These are phyloP conservation scores for Hericium rajendrae DNA, from an alignment of 768 basidiomycete species.

Conservation along the genomic window DNA sequence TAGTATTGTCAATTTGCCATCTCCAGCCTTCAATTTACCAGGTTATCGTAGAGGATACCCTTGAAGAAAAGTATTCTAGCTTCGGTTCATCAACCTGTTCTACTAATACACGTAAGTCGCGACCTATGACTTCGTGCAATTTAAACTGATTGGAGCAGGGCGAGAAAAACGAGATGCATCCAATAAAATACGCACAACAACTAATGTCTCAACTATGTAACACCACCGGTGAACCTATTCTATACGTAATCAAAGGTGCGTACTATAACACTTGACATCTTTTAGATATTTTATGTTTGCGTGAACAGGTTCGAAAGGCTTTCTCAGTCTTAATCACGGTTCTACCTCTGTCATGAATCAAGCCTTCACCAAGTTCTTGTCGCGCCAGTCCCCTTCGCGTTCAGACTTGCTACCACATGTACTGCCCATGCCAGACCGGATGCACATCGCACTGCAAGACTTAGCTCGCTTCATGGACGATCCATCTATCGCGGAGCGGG, in stretches of 20 bases:
- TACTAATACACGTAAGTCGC: conserved; percentile 5
- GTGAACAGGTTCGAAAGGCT: conserved; percentile 42
- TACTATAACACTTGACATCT: not conserved
- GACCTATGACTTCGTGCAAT: not conserved
- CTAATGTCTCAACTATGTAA: not conserved
- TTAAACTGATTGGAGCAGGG: not conserved
- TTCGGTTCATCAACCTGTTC: conserved; percentile 2
- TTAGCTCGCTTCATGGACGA: conserved; percentile 44
- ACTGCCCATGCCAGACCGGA: conserved; percentile 34
- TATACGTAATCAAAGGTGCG: conserved; percentile 4
- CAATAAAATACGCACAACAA: conserved; percentile 3
- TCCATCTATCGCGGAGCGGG: conserved; percentile 35
- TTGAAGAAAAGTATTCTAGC: conserved; percentile 35
- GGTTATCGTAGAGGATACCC: conserved; percentile 41
- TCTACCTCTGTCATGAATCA: conserved; percentile 56
- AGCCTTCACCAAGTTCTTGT: conserved; percentile 52
- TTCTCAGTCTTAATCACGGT: conserved; percentile 44
- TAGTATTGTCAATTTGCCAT: conserved; percentile 15
- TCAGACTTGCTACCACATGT: conserved; percentile 37
- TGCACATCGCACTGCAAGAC: conserved; percentile 41
- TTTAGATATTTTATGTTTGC: not conserved
- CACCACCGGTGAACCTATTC: not conserved
- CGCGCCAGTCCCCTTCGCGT: conserved; percentile 37
- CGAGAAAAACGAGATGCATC: conserved; percentile 3
- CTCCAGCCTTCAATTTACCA: not conserved